Evolutionary conservation across 2,329 filamentous ascomycete species (phyloP).

Genomic region (Phyllosticta paracitricarpa): DNA sequence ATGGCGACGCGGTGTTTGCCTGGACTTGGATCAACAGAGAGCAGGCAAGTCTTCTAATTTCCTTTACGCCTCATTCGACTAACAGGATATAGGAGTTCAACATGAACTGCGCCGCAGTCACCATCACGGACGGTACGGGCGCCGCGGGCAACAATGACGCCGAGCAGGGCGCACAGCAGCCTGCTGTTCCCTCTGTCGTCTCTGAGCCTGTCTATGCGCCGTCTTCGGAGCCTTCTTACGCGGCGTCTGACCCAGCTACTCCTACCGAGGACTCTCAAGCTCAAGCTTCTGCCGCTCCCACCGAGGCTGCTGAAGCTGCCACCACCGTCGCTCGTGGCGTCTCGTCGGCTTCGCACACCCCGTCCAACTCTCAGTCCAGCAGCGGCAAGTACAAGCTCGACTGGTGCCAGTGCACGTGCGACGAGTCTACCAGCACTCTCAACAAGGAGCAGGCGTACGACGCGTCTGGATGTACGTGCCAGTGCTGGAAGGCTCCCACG

Average conservation of each 20-base stretch:
- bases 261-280: not conserved
- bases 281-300: not conserved
- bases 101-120: slow-evolving; percentile 37
- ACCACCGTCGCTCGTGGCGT: not conserved
- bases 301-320: not conserved
- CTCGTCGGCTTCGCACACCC: not conserved
- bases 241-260: not conserved
- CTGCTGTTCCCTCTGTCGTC: not conserved
- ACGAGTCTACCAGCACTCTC: not conserved
- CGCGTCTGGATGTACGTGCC: slow-evolving; percentile 4
- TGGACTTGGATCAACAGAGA: slow-evolving; percentile 42
- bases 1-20: slow-evolving; percentile 33
- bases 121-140: slow-evolving; percentile 22
- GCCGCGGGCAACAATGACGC: not conserved
- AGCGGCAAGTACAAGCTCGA: slow-evolving; percentile 6
- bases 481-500: slow-evolving; percentile 7
- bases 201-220: not conserved
- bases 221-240: not conserved
- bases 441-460: slow-evolving; percentile 4
- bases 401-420: slow-evolving; percentile 8
- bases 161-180: not conserved
- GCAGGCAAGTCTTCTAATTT: slow-evolving; percentile 19
- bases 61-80: slow-evolving; percentile 24
- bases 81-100: slow-evolving; percentile 25
- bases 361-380: slow-evolving; percentile 10